These are phyloP conservation scores for Helminthosporium solani DNA, from an alignment of 2,329 filamentous ascomycete genomes.

Conservation along the genomic window DNA sequence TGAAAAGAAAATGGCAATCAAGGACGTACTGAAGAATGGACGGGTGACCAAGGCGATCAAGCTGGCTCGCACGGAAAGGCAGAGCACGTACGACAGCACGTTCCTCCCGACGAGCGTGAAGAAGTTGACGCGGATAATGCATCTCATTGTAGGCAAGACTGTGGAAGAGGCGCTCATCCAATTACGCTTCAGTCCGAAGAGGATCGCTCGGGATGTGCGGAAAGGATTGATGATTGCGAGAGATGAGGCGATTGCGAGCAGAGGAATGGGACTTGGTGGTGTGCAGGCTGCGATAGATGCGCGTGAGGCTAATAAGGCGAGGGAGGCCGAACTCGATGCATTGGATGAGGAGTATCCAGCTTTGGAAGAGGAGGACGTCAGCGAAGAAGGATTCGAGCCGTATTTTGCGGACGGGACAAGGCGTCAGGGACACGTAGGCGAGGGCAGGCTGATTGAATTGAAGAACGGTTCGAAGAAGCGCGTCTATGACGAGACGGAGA, in stretches of 20 bases:
- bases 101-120: slow-evolving; percentile 83
- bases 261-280: slow-evolving; percentile 76
- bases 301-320: slow-evolving; percentile 10
- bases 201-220: slow-evolving; percentile 76
- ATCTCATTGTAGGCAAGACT: slow-evolving; percentile 90
- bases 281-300: slow-evolving; percentile 12
- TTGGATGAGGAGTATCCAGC: slow-evolving; percentile 8
- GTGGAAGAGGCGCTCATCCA: slow-evolving; percentile 90
- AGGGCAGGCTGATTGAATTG: slow-evolving; percentile 63
- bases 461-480: slow-evolving; percentile 73
- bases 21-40: slow-evolving; percentile 68
- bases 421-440: slow-evolving; percentile 14
- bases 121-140: slow-evolving; percentile 82
- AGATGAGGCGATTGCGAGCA: slow-evolving; percentile 74
- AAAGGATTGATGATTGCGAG: slow-evolving; percentile 79
- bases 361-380: slow-evolving; percentile 5
- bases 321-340: slow-evolving; percentile 12
- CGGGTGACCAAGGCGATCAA: slow-evolving; percentile 65
- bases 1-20: slow-evolving; percentile 81
- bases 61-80: slow-evolving; percentile 66
- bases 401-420: slow-evolving; percentile 13
- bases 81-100: slow-evolving; percentile 62
- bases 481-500: slow-evolving; percentile 71
- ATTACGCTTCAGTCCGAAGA: slow-evolving; percentile 96
- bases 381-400: neutral